Percentiles rank a stretch among this genome's conserved stretches.
phyloP scores from a whole-genome alignment of 495 filamentous ascomycete genomes.

The Astrocystis sublimbata region DNA sequence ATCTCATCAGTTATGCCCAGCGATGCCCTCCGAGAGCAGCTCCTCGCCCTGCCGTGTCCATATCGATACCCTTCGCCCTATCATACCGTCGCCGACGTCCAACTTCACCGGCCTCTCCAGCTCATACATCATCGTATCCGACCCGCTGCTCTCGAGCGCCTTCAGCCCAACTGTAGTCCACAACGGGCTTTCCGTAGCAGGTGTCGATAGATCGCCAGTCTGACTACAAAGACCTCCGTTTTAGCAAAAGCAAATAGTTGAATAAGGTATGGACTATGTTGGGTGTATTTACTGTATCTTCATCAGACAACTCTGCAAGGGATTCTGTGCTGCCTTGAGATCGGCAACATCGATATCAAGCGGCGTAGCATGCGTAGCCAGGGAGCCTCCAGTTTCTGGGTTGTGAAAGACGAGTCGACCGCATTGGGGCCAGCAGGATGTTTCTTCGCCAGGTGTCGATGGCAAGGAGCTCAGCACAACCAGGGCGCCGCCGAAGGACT shows the following conservation, averaged over 20 bases:
- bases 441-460: not conserved
- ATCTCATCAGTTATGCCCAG: conserved; percentile 43
- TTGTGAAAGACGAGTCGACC: conserved; percentile 33
- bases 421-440: conserved; percentile 9
- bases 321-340: not conserved
- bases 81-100: conserved; percentile 48
- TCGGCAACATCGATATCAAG: conserved; percentile 21
- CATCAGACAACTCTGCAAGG: conserved; percentile 25
- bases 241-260: not conserved
- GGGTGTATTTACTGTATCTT: conserved; percentile 33
- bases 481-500: conserved; percentile 31
- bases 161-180: conserved; percentile 35
- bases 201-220: conserved; percentile 39
- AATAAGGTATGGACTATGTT: not conserved
- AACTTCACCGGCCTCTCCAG: conserved; percentile 39
- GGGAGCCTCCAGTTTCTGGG: conserved; percentile 19
- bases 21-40: conserved; percentile 47
- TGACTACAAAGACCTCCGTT: conserved; percentile 23
- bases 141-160: not conserved
- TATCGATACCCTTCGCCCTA: conserved; percentile 48
- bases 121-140: conserved; percentile 28
- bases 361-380: conserved; percentile 29
- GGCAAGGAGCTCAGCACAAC: conserved; percentile 29
- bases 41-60: conserved; percentile 25
- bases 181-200: conserved; percentile 35